phyloP scores from a whole-genome alignment of 805 yeast species.

The Cyberlindnera maritima region DNA sequence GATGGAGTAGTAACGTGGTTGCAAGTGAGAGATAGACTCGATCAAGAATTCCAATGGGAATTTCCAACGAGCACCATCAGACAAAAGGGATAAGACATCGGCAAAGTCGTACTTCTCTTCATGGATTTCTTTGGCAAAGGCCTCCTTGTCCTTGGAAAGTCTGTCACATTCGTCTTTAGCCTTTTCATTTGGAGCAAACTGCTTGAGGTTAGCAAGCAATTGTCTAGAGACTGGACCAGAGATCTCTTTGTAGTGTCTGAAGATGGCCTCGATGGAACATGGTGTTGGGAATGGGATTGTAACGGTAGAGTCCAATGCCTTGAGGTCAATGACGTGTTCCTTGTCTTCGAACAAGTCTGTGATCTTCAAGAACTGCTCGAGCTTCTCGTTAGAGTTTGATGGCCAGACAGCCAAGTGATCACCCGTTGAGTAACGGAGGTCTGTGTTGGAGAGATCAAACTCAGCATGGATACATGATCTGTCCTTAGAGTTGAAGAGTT shows the following conservation, averaged over 20 bases:
- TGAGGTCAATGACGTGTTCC: slow-evolving; percentile 58
- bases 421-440: slow-evolving; percentile 86
- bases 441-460: slow-evolving; percentile 73
- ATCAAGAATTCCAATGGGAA: slow-evolving; percentile 84
- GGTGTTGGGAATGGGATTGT: slow-evolving; percentile 69
- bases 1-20: slow-evolving; percentile 94
- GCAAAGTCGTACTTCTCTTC: slow-evolving; percentile 66
- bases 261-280: slow-evolving; percentile 82
- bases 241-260: slow-evolving; percentile 86
- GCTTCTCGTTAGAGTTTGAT: slow-evolving; percentile 76
- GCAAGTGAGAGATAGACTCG: slow-evolving; percentile 77
- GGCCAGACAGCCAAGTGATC: slow-evolving; percentile 97
- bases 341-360: slow-evolving; percentile 56
- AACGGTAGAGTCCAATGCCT: slow-evolving; percentile 67
- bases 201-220: slow-evolving; percentile 65
- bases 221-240: slow-evolving; percentile 94
- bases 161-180: slow-evolving; percentile 37
- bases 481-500: slow-evolving; percentile 60
- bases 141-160: slow-evolving; percentile 65
- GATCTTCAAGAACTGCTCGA: slow-evolving; percentile 59
- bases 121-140: slow-evolving; percentile 65
- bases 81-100: slow-evolving; percentile 62
- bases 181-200: slow-evolving; percentile 73
- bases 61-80: slow-evolving; percentile 68
- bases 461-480: slow-evolving; percentile 91